A percentile compares a stretch with the other conserved stretches of the same genome.
Evolutionary conservation across 2,329 filamentous ascomycete species (phyloP).

Genomic region (Xenosphaeropsis pyriputrescens): DNA sequence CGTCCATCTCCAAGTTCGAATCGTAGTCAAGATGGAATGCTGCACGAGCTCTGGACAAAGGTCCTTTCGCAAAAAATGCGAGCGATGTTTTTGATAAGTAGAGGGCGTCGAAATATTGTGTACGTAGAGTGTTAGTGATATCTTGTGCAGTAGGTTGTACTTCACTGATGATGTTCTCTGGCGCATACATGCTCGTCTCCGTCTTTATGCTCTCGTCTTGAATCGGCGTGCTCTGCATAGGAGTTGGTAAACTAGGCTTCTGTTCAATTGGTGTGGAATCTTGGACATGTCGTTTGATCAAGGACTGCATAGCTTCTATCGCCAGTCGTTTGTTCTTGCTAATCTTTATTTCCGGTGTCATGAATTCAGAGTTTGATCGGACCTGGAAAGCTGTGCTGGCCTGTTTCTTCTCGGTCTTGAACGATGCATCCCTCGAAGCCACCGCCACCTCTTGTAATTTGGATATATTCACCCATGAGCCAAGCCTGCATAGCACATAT

Average conservation of each 20-base stretch:
- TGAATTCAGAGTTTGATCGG: neutral
- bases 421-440: conserved; percentile 21
- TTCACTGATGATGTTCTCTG: neutral
- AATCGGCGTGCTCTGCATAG: neutral
- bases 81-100: conserved; percentile 59
- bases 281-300: conserved; percentile 31
- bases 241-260: conserved; percentile 26
- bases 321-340: conserved; percentile 39
- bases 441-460: conserved; percentile 35
- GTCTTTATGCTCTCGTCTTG: neutral
- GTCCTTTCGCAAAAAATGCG: conserved; percentile 74
- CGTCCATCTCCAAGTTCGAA: conserved; percentile 40
- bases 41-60: conserved; percentile 59
- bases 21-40: conserved; percentile 52
- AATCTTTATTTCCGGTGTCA: conserved; percentile 10
- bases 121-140: conserved; percentile 43
- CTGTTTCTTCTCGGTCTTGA: conserved; percentile 13
- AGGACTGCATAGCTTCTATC: conserved; percentile 47
- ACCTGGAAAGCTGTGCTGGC: neutral
- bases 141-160: conserved; percentile 24
- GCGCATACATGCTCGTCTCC: neutral
- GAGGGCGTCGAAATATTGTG: conserved; percentile 42
- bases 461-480: conserved; percentile 47
- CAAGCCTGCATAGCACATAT: conserved; percentile 56
- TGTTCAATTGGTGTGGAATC: conserved; percentile 17